phyloP scores from a whole-genome alignment of 768 basidiomycete genomes.

The Agrocybe pediades region DNA sequence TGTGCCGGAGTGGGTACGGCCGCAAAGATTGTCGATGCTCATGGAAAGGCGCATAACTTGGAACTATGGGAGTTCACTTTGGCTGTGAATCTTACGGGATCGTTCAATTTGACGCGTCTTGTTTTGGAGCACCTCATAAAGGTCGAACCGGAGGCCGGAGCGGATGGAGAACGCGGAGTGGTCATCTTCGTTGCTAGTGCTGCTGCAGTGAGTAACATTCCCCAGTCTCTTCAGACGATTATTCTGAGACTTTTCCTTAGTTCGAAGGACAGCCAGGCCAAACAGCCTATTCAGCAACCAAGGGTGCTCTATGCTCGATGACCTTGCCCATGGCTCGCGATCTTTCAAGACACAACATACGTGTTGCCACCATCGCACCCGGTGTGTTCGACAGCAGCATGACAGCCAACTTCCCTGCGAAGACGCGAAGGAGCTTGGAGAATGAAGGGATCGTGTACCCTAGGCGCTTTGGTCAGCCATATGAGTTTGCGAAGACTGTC shows the following conservation, averaged over 20 bases:
- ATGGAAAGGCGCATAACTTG: constrained; percentile 47
- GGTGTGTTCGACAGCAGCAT: constrained; percentile 52
- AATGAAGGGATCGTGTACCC: constrained; percentile 45
- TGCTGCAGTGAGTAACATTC: constrained; percentile 43
- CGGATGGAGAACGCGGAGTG: constrained; percentile 58
- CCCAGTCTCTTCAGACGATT: neutral
- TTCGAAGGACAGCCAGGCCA: constrained; percentile 62
- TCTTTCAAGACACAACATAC: constrained; percentile 49
- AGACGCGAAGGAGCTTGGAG: constrained; percentile 38
- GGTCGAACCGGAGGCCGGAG: constrained; percentile 44
- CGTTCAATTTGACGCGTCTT: constrained; percentile 60
- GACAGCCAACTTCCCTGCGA: constrained; percentile 37
- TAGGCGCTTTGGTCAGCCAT: constrained; percentile 45
- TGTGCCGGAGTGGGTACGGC: constrained; percentile 55
- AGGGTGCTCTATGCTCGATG: constrained; percentile 59
- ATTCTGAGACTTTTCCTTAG: constrained; percentile 25
- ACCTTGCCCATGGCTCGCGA: constrained; percentile 64
- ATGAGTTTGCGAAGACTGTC: constrained; percentile 54
- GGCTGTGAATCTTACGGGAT: constrained; percentile 57
- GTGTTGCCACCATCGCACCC: constrained; percentile 59
- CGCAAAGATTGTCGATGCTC: constrained; percentile 46
- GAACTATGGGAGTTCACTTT: constrained; percentile 55
- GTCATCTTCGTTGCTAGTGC: constrained; percentile 59
- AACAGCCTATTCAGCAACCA: constrained; percentile 55
- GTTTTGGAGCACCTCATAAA: constrained; percentile 51